Percentiles rank a stretch among this genome's conserved stretches.
These are phyloP conservation scores for cucumber (Cucumis sativus) DNA, from an alignment of 306 rosid genomes.

Conservation along the genomic window Cucumber_9930_V3 NC_026661.2:21437001-21437500, in stretches of 20 bases:
- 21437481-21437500: constrained; percentile 74
- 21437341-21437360: constrained; percentile 56
- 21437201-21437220: constrained; percentile 69
- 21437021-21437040: background rate
- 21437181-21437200: constrained; percentile 79
- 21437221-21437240: constrained; percentile 52
- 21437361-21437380: constrained; percentile 1
- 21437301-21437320: constrained; percentile 63
- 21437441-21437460: constrained; percentile 80
- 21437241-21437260: constrained; percentile 34
- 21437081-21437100: background rate
- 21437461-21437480: constrained; percentile 52
- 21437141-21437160: background rate
- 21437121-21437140: background rate
- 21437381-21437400: background rate
- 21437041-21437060: background rate
- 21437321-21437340: constrained; percentile 85
- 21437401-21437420: background rate
- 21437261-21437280: constrained; percentile 13
- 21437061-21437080: background rate
- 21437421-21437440: constrained; percentile 39
- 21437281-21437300: constrained; percentile 45
- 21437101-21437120: background rate
- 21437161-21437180: constrained; percentile 6
- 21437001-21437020: background rate